Percentiles rank a stretch among this genome's conserved stretches.
These are phyloP conservation scores for Pythium pyrilobum DNA, from an alignment of 352 stramenopile genomes.

Conservation along the genomic window DNA sequence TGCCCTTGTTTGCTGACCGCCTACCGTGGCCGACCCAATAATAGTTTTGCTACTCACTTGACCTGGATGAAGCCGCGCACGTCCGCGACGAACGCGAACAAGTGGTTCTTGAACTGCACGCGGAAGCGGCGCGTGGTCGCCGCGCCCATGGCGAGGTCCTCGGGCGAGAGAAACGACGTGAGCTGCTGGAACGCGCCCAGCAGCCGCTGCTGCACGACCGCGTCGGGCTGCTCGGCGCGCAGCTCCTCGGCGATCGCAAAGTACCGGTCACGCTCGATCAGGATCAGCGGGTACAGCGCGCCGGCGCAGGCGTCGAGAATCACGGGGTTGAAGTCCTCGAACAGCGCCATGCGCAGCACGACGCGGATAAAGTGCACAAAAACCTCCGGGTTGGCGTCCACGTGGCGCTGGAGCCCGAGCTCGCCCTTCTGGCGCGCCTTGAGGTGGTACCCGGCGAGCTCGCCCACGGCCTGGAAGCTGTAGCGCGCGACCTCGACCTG, in stretches of 20 bases:
- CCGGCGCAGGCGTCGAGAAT: conserved; percentile 68
- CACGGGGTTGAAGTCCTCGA: conserved; percentile 71
- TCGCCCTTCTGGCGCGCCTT: conserved; percentile 47
- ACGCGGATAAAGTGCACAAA: conserved; percentile 72
- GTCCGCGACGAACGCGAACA: conserved; percentile 78
- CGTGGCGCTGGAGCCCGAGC: conserved; percentile 41
- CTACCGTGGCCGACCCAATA: conserved; percentile 17
- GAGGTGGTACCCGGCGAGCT: conserved; percentile 68
- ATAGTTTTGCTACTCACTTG: conserved; percentile 33
- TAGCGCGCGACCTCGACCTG: conserved; percentile 71
- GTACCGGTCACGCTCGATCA: conserved; percentile 73
- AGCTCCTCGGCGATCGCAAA: conserved; percentile 64
- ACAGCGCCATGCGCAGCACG: conserved; percentile 75
- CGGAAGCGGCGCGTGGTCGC: conserved; percentile 65
- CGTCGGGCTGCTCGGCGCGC: conserved; percentile 43
- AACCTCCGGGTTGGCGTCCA: conserved; percentile 42
- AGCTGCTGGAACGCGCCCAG: conserved; percentile 57
- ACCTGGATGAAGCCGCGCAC: conserved; percentile 81
- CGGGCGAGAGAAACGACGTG: conserved; percentile 56
- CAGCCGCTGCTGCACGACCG: conserved; percentile 43
- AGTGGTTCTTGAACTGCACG: conserved; percentile 71
- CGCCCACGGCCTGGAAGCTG: conserved; percentile 77
- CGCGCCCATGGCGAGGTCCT: conserved; percentile 53
- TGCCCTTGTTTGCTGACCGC: conserved; percentile 13
- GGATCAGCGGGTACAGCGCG: conserved; percentile 74